Base-by-base conservation (phyloP, 345 rosid species). In the Pistacia vera region DNA sequence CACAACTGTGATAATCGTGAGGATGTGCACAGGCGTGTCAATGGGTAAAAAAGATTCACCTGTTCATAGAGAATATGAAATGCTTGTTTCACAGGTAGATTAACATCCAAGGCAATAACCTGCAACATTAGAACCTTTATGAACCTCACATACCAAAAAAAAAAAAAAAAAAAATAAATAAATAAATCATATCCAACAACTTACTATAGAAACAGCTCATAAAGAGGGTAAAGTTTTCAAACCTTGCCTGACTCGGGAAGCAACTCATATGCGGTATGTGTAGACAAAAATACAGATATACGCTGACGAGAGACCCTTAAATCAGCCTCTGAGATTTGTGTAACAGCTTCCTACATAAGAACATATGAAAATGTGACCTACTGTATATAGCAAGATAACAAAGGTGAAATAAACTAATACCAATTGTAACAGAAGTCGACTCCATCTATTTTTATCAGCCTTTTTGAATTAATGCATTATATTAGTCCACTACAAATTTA, bases 171-270 rank as follows among this genome's bases (percentile, higher is more conserved):
- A 22, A 22, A 22, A 22, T 0, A 22, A 22, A 22, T 0, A 0
- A 22, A 22, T 0, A 11, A 28, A 20, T 5, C 56, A 62, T 38
- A 70, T 16, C 62, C 66, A 63, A 63, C 16, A 46, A 54, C 49
- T 20, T 51, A 76, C 20, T 76, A 78, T 25, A 66, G 30, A 38
- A 78, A 73, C 73, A 82, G 70, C 66, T 74, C 46, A 20, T 28
- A 81, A 68, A 70, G 80, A 71, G 81, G 83, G 83, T 71, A 63
- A 84, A 70, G 76, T 60, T 82, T 75, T 77, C 97, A 87, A 79
- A 96, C 99, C 99, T 96, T 96, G 89, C 97, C 94, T 33, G 98
- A 96, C 86, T 91, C 93, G 11, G 99, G 99, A 82, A 96, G 93
- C 77, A 96, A 88, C 86, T 96, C 99, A 52, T 93, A 93, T 64